A percentile compares a stretch with the other conserved stretches of the same genome.
These are phyloP conservation scores for Hyphopichia pseudoburtonii DNA, from an alignment of 1,139 yeast species.

Conservation along the genomic window DNA sequence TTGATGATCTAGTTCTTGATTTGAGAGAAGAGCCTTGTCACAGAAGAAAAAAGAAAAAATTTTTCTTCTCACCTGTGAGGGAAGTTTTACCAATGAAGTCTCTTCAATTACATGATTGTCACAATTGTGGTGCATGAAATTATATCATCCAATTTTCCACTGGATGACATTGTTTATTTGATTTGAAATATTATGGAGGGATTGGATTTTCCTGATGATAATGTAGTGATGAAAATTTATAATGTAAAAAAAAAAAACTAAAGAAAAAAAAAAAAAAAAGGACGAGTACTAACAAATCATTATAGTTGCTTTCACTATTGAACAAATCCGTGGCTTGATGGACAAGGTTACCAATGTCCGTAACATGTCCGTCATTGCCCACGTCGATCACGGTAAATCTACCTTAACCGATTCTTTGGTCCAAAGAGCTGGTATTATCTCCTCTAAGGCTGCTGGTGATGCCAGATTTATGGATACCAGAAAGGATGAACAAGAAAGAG, in stretches of 20 bases:
- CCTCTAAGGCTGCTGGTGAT: conserved; percentile 99
- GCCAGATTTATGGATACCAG: conserved; percentile 99
- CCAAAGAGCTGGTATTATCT: conserved; percentile 98
- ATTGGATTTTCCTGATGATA: neutral
- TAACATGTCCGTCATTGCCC: conserved; percentile 99
- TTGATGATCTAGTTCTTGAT: neutral
- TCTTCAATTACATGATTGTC: too few species aligned
- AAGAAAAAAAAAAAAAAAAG: neutral
- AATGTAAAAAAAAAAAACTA: too few species aligned
- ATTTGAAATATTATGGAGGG: neutral
- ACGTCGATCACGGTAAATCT: conserved; percentile 99
- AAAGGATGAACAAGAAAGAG: conserved; percentile 99
- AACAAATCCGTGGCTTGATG: conserved; percentile 98
- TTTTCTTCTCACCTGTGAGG: too few species aligned
- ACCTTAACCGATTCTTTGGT: conserved; percentile 98
- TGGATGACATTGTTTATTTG: too few species aligned
- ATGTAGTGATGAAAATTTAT: neutral
- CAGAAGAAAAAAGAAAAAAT: neutral
- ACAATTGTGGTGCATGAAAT: too few species aligned
- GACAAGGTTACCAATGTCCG: conserved; percentile 99
- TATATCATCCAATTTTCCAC: too few species aligned
- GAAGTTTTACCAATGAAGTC: too few species aligned
- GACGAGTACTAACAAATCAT: conserved; percentile 2
- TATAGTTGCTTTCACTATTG: conserved; percentile 72
- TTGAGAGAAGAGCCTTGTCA: neutral